These are phyloP conservation scores for Botrytis cinerea DNA, from an alignment of 2,329 filamentous ascomycete genomes.

Conservation along the genomic window DNA sequence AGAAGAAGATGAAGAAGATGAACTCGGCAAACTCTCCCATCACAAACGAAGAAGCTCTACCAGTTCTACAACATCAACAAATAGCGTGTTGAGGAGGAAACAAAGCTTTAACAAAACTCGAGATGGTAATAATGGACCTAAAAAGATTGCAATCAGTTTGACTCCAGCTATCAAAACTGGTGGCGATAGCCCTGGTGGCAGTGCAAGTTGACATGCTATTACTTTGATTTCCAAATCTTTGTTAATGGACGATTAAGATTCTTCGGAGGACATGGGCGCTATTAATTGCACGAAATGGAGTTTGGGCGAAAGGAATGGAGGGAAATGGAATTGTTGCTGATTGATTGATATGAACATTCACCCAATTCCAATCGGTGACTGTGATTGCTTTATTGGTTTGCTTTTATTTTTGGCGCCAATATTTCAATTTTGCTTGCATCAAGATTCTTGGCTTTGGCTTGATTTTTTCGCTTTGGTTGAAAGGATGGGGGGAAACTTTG, in stretches of 20 bases:
- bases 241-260: constrained; percentile 9
- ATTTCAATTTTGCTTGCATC: not conserved
- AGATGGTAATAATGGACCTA: constrained; percentile 45
- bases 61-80: constrained; percentile 41
- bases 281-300: constrained; percentile 20
- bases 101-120: constrained; percentile 48
- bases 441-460: constrained; percentile 14
- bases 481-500: constrained; percentile 6
- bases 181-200: constrained; percentile 34
- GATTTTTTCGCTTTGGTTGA: constrained; percentile 6
- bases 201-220: constrained; percentile 10
- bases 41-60: constrained; percentile 60
- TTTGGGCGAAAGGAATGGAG: constrained; percentile 19
- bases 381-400: constrained; percentile 14
- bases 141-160: constrained; percentile 60
- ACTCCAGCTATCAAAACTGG: constrained; percentile 46
- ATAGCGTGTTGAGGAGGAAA: constrained; percentile 45
- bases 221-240: constrained; percentile 9
- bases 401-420: constrained; percentile 2
- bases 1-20: constrained; percentile 92
- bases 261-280: constrained; percentile 16
- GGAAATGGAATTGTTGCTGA: constrained; percentile 1
- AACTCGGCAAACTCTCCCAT: constrained; percentile 77
- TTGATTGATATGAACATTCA: constrained; percentile 12
- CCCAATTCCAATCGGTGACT: not conserved